Percentiles rank a stretch among this genome's conserved stretches.
Conservation (phyloP, 192 early-diverging fungal genomes). For the Gigaspora rosea region DNA sequence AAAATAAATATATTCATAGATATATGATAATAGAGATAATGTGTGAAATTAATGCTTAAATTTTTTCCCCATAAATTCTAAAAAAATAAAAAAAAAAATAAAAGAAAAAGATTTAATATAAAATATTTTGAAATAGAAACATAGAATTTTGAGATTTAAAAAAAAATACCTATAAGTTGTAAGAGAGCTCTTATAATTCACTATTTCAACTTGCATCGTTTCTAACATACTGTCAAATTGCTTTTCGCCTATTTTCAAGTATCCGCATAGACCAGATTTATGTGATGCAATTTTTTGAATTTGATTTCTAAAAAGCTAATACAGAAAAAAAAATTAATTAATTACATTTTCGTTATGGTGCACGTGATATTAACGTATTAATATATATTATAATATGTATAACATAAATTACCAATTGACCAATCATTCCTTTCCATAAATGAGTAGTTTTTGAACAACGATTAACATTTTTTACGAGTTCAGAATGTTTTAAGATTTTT, state of each 20-base stretch:
- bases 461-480: background rate
- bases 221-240: background rate
- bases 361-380: background rate
- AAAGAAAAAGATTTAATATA: too few species aligned
- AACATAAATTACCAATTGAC: constrained; percentile 4
- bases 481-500: background rate
- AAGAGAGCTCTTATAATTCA: background rate
- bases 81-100: too few species aligned
- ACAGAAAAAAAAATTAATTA: background rate
- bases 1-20: too few species aligned
- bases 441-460: background rate
- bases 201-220: background rate
- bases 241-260: background rate
- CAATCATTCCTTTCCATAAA: background rate
- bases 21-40: too few species aligned
- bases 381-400: background rate
- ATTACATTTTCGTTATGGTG: background rate
- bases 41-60: too few species aligned
- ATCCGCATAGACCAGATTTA: background rate
- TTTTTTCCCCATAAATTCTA: too few species aligned
- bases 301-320: constrained; percentile 3
- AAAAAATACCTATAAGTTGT: constrained; percentile 1
- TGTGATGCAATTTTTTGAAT: background rate
- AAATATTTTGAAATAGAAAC: too few species aligned
- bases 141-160: too few species aligned